Evolutionary conservation across 495 filamentous ascomycete genomes (phyloP), one percentile per base, ranked within the genome.

Genomic region (Hyaloscypha finlandica): DNA sequence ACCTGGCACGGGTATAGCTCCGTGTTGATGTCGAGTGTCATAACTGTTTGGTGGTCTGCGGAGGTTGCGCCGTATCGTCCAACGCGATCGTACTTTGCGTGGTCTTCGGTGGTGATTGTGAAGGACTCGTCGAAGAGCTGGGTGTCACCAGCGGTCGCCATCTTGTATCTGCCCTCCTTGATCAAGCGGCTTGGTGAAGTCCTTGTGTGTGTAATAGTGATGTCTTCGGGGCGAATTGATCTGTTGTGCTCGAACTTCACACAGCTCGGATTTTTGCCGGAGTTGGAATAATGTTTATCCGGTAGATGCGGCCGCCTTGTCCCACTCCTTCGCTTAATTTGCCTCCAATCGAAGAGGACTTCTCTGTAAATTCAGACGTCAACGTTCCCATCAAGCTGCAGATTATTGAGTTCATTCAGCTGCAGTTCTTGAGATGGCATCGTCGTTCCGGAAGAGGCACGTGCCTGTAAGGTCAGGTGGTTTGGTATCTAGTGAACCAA

Each of bases 71-170:
- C 83, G 72, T 97, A 82, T 70, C 95, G 94, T 53, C 89, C 88
- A 48, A 97, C 94, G 61, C 94, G 92, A 81, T 98, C 95, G 79
- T 99, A 99, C 79, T 97, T 97, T 68, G 88, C 81, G 60, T 86
- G 80, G 82, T 94, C 90, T 77, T 93, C 75, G 54, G 78, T 74
- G 62, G 90, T 92, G 74, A 99, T 84, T 63, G 82, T 88, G 88
- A 99, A 97, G 75, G 86, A 88, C 66, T 96, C 92, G 76, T 97
- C 92, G 83, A 94, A 97, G 77, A 97, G 90, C 68, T 93, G 85
- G 12, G 94, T 86, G 81, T 99, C 93, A 62, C 85, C 86, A 76
- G 89, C 83, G 71, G 76, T 79, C 73, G 80, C 71, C 78, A 84
- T 70, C 58, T 56, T 56, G 20, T 16, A 16, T 33, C 35, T 37